Evolutionary conservation across 192 early-diverging fungal species (phyloP), one percentile per base, ranked within the genome.

Genomic region (Coemansia aciculifera): DNA sequence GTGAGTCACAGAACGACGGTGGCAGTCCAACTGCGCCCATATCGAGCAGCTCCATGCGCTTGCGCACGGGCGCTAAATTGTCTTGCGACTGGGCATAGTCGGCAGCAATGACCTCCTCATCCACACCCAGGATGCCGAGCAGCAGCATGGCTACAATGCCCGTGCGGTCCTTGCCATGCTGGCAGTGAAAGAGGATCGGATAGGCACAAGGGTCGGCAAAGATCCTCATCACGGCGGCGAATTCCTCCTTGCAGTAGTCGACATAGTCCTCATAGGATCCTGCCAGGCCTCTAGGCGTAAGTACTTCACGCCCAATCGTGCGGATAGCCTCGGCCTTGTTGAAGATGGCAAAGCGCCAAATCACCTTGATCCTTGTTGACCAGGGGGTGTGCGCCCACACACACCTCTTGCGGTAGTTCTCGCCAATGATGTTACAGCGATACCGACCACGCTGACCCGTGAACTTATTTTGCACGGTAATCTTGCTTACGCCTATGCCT

Each of bases 121-220:
- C 80, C 9, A 86, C 86, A 24, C 69, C 84, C 63, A 78, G 64
- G 15, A 88, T 84, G n/a, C 77, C 75, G 38, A 86, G 65, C 9
- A 88, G 49, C 19, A 90, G 67, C 64, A 84, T 85, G 54, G 84
- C 78, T 44, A 88, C 68, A 67, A 90, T 79, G 40, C 87, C 89
- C 5, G 89, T 90, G 62, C 89, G 79, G 65, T 90, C 89, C 66
- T 90, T 90, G 56, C 89, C 89, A 44, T 87, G 85, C 56, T 86
- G 81, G 75, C 89, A 90, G 59, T 90, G 89, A n/a, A 90, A 83
- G 40, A 87, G 73, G 10, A 90, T 81, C 9, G 89, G 89, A 57
- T 85, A 87, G 32, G 84, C 81, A 34, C 68, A 51, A n/a, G 75
- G 72, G 59, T 86, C 83, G 10, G 83, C 74, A 73, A 87, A 86